Conservation (phyloP, 2,329 filamentous ascomycete genomes). For the Pseudogymnoascus sp. region DNA sequence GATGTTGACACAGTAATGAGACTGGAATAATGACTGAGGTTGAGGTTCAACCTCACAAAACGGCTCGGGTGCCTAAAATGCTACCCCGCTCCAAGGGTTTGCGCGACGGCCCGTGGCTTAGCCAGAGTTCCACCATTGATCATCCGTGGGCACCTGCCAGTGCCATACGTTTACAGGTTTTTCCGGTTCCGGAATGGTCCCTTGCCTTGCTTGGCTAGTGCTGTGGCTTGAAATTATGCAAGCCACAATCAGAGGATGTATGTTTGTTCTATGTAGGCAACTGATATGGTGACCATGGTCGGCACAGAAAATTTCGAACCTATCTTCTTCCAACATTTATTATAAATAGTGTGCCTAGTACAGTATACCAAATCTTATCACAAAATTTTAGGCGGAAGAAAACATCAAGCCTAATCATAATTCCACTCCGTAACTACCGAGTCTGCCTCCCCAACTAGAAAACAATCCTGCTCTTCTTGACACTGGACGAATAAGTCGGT, state of each 20-base stretch:
- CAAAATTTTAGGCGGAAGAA: not conserved
- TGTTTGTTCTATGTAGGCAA: not conserved
- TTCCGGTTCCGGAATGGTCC: not conserved
- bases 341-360: not conserved
- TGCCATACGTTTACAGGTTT: not conserved
- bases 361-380: not conserved
- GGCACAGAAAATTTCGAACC: not conserved
- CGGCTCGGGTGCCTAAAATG: not conserved
- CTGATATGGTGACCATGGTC: not conserved
- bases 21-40: no score
- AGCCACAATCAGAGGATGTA: not conserved
- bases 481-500: conserved; percentile 13
- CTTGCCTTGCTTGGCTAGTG: not conserved
- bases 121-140: not conserved
- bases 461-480: not conserved
- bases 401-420: not conserved
- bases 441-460: not conserved
- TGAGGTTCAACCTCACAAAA: no score
- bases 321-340: not conserved
- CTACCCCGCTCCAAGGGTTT: not conserved
- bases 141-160: not conserved
- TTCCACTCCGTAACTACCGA: not conserved
- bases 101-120: not conserved
- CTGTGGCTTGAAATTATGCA: not conserved
- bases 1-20: not conserved